A percentile compares a stretch with the other conserved stretches of the same genome.
phyloP scores from a whole-genome alignment of 108 stramenopile species.

The Skeletonema marinoi region DNA sequence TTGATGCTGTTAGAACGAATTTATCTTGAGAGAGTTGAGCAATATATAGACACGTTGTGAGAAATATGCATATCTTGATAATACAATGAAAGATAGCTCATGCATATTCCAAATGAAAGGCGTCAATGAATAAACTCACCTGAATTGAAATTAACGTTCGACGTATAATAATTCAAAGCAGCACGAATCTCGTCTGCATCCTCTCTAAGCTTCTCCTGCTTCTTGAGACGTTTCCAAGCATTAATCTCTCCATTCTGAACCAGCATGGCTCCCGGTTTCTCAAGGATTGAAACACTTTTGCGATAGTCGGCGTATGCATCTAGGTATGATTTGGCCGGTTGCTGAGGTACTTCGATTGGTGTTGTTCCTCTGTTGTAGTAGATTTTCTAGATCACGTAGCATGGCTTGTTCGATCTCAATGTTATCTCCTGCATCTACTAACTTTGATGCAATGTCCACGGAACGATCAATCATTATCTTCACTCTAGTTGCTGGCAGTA shows the following conservation, averaged over 20 bases:
- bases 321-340: constrained; percentile 50
- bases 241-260: constrained; percentile 62
- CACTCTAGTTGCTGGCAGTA: constrained; percentile 55
- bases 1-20: constrained; percentile 49
- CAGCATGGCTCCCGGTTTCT: constrained; percentile 51
- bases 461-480: constrained; percentile 44
- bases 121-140: too few relatives aligned
- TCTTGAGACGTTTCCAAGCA: constrained; percentile 61
- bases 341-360: constrained; percentile 21
- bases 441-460: constrained; percentile 25
- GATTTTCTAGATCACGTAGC: constrained; percentile 31
- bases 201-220: constrained; percentile 44
- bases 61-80: too few relatives aligned
- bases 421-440: constrained; percentile 2
- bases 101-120: too few relatives aligned
- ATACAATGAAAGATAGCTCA: too few relatives aligned
- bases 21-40: constrained; percentile 12
- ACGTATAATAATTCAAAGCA: constrained; percentile 62
- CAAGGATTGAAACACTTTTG: constrained; percentile 37
- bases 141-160: constrained; percentile 49
- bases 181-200: constrained; percentile 45
- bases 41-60: too few relatives aligned
- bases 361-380: constrained; percentile 33
- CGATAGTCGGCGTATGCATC: constrained; percentile 47
- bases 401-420: background rate